phyloP scores from a whole-genome alignment of 2,329 filamentous ascomycete genomes.

The Cucurbitaria berberidis region DNA sequence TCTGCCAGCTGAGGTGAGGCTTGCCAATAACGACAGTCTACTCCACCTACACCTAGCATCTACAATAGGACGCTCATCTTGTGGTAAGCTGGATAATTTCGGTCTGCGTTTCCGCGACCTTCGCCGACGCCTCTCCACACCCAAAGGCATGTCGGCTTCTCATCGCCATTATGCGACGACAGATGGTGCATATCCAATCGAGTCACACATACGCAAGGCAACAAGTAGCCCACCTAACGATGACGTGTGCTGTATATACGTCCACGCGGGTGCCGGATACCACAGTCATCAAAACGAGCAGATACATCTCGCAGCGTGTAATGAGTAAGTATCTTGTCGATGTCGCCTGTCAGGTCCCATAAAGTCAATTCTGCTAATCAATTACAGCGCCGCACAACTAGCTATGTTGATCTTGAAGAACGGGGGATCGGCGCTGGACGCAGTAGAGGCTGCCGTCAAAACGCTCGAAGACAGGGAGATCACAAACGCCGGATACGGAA shows the following conservation, averaged over 20 bases:
- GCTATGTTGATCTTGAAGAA: conserved; percentile 81
- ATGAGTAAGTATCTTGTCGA: conserved; percentile 69
- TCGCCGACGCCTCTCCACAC: conserved; percentile 31
- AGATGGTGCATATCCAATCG: conserved; percentile 31
- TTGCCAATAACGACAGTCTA: neutral
- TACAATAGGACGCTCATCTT: neutral
- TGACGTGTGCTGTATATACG: conserved; percentile 78
- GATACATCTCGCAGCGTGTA: conserved; percentile 83
- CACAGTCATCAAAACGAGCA: conserved; percentile 87
- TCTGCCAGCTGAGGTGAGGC: neutral
- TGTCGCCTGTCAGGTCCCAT: neutral
- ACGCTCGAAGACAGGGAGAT: conserved; percentile 92
- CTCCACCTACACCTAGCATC: neutral
- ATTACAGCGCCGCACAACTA: conserved; percentile 74
- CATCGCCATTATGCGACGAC: conserved; percentile 21
- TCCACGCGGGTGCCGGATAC: conserved; percentile 94
- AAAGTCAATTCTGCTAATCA: conserved; percentile 1
- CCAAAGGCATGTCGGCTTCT: conserved; percentile 35
- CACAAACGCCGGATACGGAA: conserved; percentile 95
- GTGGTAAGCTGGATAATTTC: conserved; percentile 29
- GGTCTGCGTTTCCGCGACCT: conserved; percentile 32
- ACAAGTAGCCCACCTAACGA: conserved; percentile 47
- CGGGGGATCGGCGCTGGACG: conserved; percentile 82
- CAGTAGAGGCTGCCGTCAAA: conserved; percentile 86
- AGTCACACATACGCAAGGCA: conserved; percentile 47